Evolutionary conservation across 164 flowering plant species (phyloP).

Genomic region (Piper longum): DNA sequence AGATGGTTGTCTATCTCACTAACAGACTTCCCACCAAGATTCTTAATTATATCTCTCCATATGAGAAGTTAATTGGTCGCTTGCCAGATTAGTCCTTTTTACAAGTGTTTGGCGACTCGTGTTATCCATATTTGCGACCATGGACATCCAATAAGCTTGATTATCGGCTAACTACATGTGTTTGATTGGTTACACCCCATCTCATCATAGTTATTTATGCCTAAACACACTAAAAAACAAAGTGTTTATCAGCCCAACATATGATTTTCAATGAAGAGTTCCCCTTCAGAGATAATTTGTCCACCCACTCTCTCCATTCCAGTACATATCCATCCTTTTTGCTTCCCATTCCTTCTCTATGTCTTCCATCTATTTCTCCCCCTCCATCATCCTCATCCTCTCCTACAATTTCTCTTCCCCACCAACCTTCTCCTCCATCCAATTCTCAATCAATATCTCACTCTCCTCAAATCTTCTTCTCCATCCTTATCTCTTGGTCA

Average conservation of each 20-base stretch:
- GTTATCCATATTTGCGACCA: neutral
- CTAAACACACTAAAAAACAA: neutral
- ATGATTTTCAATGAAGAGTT: neutral
- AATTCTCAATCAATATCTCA: too few relatives aligned
- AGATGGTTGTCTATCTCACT: neutral
- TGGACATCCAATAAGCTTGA: neutral
- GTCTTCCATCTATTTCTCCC: too few relatives aligned
- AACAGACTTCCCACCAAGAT: slow-evolving; percentile 1
- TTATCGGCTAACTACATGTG: neutral
- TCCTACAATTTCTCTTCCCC: too few relatives aligned
- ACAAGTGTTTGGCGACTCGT: neutral
- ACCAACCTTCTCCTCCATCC: too few relatives aligned
- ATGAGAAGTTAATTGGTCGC: neutral
- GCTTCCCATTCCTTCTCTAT: too few relatives aligned
- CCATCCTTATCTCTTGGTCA: too few relatives aligned
- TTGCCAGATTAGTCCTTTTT: neutral
- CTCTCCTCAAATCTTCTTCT: too few relatives aligned
- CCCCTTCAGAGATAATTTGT: neutral
- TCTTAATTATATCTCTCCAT: neutral
- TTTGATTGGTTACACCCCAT: neutral
- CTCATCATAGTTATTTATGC: neutral
- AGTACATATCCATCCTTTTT: too few relatives aligned
- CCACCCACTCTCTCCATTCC: neutral
- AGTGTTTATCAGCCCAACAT: neutral
- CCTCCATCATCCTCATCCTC: too few relatives aligned